Percentiles rank a stretch among this genome's conserved stretches.
Conservation (phyloP, 345 rosid species). For the Aquilaria yunnanensis region DNA sequence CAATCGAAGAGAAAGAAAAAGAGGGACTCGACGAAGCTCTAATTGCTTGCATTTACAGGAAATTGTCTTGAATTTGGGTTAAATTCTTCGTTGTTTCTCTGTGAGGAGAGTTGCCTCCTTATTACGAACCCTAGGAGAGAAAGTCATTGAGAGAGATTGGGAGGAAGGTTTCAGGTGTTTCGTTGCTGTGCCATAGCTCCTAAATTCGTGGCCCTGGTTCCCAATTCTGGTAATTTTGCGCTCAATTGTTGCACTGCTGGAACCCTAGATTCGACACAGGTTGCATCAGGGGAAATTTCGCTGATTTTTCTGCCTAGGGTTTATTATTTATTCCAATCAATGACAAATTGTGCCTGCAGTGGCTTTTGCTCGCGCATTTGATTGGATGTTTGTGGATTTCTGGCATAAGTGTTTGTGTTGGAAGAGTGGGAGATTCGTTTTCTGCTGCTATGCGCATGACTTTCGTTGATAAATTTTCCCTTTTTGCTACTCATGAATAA, state of each 20-base stretch:
- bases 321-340: constrained; percentile 9
- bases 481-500: constrained; percentile 17
- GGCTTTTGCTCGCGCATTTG: constrained; percentile 2
- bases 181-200: constrained; percentile 31
- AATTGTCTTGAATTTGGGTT: constrained; percentile 15
- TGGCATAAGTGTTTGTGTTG: constrained; percentile 7
- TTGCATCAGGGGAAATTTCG: constrained; percentile 16
- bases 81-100: constrained; percentile 9
- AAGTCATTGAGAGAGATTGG: constrained; percentile 7
- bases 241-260: constrained; percentile 9
- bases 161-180: constrained; percentile 16
- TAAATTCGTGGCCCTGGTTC: constrained; percentile 15
- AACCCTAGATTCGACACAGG: constrained; percentile 37
- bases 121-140: constrained; percentile 54
- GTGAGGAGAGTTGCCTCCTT: constrained; percentile 13
- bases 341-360: neutral
- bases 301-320: constrained; percentile 12
- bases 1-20: constrained; percentile 11
- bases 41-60: constrained; percentile 21
- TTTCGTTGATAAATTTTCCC: neutral
- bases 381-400: constrained; percentile 17
- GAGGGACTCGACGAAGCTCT: constrained; percentile 8
- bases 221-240: constrained; percentile 34
- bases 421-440: constrained; percentile 10
- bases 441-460: too few species aligned